A percentile compares a stretch with the other conserved stretches of the same genome.
phyloP scores from a whole-genome alignment of 345 rosid species.

The Litchi chinensis region DNA sequence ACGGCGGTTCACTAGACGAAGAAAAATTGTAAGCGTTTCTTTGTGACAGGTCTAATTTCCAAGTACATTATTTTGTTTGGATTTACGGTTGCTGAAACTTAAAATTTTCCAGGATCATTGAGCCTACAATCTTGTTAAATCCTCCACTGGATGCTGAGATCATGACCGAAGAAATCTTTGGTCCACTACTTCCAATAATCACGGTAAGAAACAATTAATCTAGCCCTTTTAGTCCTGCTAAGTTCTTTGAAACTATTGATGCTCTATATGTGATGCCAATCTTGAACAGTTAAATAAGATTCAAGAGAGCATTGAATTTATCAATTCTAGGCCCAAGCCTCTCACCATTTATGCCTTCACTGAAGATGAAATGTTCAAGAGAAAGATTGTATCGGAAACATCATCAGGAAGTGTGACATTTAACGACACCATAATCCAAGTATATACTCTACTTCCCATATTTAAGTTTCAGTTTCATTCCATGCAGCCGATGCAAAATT shows the following conservation, averaged over 20 bases:
- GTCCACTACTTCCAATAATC: slow-evolving; percentile 70
- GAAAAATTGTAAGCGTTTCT: slow-evolving; percentile 48
- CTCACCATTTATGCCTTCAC: slow-evolving; percentile 64
- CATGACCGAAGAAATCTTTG: slow-evolving; percentile 66
- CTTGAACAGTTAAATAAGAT: slow-evolving; percentile 50
- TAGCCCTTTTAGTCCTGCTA: neutral
- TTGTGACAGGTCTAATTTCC: too few relatives aligned
- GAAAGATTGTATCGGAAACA: slow-evolving; percentile 57
- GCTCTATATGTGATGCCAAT: neutral
- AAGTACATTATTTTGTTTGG: neutral
- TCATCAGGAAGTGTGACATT: slow-evolving; percentile 78
- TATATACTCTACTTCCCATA: slow-evolving; percentile 21
- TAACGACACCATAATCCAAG: slow-evolving; percentile 74
- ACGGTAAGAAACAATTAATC: slow-evolving; percentile 37
- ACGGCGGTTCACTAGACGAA: slow-evolving; percentile 73
- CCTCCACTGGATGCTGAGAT: slow-evolving; percentile 68
- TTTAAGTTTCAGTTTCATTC: too few relatives aligned
- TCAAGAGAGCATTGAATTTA: slow-evolving; percentile 54
- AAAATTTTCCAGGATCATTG: slow-evolving; percentile 43
- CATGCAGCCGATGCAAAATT: neutral
- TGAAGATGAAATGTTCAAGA: slow-evolving; percentile 59
- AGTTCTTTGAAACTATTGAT: neutral
- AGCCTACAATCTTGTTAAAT: slow-evolving; percentile 66
- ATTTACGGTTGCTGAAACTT: neutral
- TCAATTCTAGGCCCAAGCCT: slow-evolving; percentile 61